phyloP scores from a whole-genome alignment of 176 grass and related monocot genomes.

The Bolboschoenus planiculmis region DNA sequence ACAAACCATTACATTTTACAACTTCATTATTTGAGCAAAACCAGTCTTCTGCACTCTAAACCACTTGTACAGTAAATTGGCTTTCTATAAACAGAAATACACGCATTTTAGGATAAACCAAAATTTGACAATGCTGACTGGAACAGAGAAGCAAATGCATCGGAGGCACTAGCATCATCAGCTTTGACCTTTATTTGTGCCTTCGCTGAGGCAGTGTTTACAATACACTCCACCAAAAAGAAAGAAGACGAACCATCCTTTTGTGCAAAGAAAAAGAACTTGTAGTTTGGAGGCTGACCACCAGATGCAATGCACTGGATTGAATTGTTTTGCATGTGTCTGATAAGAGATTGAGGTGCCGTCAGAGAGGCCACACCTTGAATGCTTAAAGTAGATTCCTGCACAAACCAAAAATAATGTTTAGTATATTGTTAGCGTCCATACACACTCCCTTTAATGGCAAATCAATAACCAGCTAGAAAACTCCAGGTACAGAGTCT shows the following conservation, averaged over 20 bases:
- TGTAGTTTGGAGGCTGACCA: constrained; percentile 91
- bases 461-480: neutral
- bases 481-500: neutral
- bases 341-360: constrained; percentile 79
- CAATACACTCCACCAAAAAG: constrained; percentile 90
- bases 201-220: constrained; percentile 81
- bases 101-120: constrained; percentile 30
- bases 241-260: constrained; percentile 56
- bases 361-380: constrained; percentile 73
- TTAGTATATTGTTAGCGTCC: neutral
- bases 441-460: neutral
- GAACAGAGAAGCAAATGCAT: constrained; percentile 65
- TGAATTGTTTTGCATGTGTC: constrained; percentile 76
- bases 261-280: constrained; percentile 97
- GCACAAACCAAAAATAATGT: constrained; percentile 9
- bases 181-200: constrained; percentile 91
- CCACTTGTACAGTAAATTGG: neutral
- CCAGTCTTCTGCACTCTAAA: neutral
- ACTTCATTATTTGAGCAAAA: constrained; percentile 4
- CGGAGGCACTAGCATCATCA: constrained; percentile 52
- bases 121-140: constrained; percentile 71
- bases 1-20: neutral
- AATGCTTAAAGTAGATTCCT: constrained; percentile 69
- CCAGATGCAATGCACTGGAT: constrained; percentile 97
- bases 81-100: constrained; percentile 5